Percentiles rank a stretch among this genome's conserved stretches.
phyloP scores from a whole-genome alignment of 345 rosid genomes.

The Euclidium syriacum region DNA sequence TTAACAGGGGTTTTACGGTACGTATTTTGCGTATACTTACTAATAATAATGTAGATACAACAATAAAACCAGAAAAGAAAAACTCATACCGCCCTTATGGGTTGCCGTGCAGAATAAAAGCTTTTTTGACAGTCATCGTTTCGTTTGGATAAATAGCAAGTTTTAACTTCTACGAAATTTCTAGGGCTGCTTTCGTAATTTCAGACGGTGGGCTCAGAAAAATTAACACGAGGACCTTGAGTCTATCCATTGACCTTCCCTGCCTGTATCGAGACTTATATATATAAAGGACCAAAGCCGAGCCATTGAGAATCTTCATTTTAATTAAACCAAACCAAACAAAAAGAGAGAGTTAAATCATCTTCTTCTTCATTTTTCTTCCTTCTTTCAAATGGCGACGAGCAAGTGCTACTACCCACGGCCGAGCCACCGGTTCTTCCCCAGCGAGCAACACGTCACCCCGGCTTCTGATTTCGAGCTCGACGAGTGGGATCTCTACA shows the following conservation, averaged over 20 bases:
- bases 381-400: conserved; percentile 50
- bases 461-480: conserved; percentile 57
- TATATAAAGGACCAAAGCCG: background rate
- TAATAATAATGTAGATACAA: background rate
- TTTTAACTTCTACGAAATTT: background rate
- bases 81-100: background rate
- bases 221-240: conserved; percentile 10
- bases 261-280: too few species aligned
- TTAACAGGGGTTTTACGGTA: too few species aligned
- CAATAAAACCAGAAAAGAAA: background rate
- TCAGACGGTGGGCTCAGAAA: background rate
- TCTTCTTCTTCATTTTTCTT: conserved; percentile 3
- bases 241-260: conserved; percentile 31
- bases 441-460: conserved; percentile 18
- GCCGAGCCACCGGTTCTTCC: conserved; percentile 55
- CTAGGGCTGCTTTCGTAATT: background rate
- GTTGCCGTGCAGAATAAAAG: conserved; percentile 2
- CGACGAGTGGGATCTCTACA: conserved; percentile 77
- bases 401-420: conserved; percentile 57
- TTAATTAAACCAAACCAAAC: background rate
- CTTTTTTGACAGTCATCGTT: conserved; percentile 18
- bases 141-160: conserved; percentile 15
- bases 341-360: background rate
- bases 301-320: background rate
- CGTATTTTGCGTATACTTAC: too few species aligned